These are phyloP conservation scores for Pseudogymnoascus sp. DNA, from an alignment of 2,329 filamentous ascomycete genomes.

Conservation along the genomic window DNA sequence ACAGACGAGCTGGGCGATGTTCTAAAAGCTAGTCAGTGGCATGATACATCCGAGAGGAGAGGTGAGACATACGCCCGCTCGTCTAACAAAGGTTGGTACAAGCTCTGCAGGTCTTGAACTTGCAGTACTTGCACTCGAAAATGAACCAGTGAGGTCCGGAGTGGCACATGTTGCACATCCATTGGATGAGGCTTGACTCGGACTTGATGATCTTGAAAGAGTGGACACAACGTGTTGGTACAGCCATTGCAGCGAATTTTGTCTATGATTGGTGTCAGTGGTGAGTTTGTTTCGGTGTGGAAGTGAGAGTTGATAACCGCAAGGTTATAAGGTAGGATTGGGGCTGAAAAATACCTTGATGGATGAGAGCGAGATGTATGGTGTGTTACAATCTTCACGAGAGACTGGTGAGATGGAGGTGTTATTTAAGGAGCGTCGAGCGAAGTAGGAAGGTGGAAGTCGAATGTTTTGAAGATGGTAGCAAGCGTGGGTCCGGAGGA, in stretches of 20 bases:
- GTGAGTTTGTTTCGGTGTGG: not conserved
- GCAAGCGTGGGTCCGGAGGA: not conserved
- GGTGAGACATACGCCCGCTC: not conserved
- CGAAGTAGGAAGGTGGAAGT: not conserved
- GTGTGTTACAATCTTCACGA: not conserved
- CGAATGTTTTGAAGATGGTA: not conserved
- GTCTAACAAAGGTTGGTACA: conserved; percentile 32
- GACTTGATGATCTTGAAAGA: conserved; percentile 61
- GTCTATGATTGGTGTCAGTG: not conserved
- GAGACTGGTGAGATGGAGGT: not conserved
- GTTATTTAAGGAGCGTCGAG: not conserved
- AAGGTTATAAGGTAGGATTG: not conserved
- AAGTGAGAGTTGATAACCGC: not conserved
- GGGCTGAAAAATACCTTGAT: not conserved
- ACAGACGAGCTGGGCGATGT: not conserved
- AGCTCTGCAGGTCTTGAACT: conserved; percentile 54
- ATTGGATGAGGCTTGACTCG: conserved; percentile 57
- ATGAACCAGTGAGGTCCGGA: conserved; percentile 61
- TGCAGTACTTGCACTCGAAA: conserved; percentile 63
- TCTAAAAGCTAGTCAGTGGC: not conserved
- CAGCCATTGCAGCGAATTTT: conserved; percentile 36
- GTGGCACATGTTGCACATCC: conserved; percentile 58
- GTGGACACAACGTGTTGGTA: conserved; percentile 53
- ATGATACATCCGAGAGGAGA: not conserved
- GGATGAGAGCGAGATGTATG: not conserved